These are phyloP conservation scores for Lophium mytilinum DNA, from an alignment of 495 filamentous ascomycete genomes.

Conservation along the genomic window DNA sequence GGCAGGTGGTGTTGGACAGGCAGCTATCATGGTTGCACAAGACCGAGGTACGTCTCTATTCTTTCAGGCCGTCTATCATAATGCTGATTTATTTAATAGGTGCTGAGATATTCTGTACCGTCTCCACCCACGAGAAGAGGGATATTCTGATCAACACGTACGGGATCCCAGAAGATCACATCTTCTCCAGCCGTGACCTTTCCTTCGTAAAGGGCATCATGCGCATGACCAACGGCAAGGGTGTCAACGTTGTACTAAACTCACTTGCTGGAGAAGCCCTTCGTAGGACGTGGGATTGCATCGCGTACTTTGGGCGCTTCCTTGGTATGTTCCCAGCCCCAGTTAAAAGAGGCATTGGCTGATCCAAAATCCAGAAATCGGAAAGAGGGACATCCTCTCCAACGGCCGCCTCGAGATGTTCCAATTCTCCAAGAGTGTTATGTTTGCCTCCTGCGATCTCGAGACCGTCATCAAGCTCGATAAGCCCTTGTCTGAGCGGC, in stretches of 20 bases:
- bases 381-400: neutral
- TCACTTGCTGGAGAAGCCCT: conserved; percentile 1
- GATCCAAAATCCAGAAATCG: neutral
- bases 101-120: conserved; percentile 3
- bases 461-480: neutral
- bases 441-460: neutral
- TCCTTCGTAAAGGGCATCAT: neutral
- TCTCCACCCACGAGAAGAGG: neutral
- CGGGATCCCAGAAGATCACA: neutral
- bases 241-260: conserved; percentile 7
- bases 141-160: neutral
- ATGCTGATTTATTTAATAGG: neutral
- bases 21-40: conserved; percentile 1
- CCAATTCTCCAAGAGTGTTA: neutral
- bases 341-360: too few relatives aligned
- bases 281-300: neutral
- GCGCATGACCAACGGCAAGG: conserved; percentile 1
- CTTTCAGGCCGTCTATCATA: too few relatives aligned
- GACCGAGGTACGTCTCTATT: too few relatives aligned
- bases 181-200: neutral
- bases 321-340: neutral
- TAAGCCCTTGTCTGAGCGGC: neutral
- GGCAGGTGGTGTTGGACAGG: conserved; percentile 5
- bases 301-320: neutral
- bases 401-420: neutral